Base-by-base conservation (phyloP, 106 monocot genomes). In the Phalaenopsis aphrodite region DNA sequence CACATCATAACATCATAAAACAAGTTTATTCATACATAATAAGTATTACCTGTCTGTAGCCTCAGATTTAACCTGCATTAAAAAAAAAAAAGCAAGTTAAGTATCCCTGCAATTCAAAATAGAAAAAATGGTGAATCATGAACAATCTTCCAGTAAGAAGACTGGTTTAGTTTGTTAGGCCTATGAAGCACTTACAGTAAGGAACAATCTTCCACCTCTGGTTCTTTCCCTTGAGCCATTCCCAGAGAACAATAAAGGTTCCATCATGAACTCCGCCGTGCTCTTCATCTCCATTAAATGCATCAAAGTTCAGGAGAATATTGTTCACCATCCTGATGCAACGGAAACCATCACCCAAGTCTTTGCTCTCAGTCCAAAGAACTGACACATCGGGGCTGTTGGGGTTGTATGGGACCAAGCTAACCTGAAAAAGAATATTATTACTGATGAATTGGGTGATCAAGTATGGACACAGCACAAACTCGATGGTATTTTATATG, bases 191-290 rank as follows among this genome's bases (percentile, higher is more conserved):
- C 84, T 84, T 81, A 84, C 84, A 84, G 84, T 81, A 77, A 18
- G 84, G 80, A 69, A 57, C 84, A 79, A 79, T 84, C 84, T 79
- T 84, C 84, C 84, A 84, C 79, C 84, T 79, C 79, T 84, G 84
- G 46, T 84, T 84, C 2, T 84, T 66, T 66, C 84, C 84, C 76
- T 84, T 80, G 75, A 84, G 76, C 84, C 84, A 84, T 52, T 84
- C 84, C 67, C 80, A 84, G 5, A 84, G 80, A 23, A 84, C 80
- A 46, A 84, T 4, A 75, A 61, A 68, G 45, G 84, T 84, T 41
- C 84, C 84, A 56, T 84, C 84, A 55, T 37, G 80, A 47, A 84
- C 84, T 21, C 84, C 84, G 3, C 84, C 84, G 18, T 84, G 84
- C 9, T 80, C n/a, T 41, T 77, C 75, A 30, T 81, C 80, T 36